Base-by-base conservation (phyloP, 2,329 filamentous ascomycete species). In the Diaporthe citri region DNA sequence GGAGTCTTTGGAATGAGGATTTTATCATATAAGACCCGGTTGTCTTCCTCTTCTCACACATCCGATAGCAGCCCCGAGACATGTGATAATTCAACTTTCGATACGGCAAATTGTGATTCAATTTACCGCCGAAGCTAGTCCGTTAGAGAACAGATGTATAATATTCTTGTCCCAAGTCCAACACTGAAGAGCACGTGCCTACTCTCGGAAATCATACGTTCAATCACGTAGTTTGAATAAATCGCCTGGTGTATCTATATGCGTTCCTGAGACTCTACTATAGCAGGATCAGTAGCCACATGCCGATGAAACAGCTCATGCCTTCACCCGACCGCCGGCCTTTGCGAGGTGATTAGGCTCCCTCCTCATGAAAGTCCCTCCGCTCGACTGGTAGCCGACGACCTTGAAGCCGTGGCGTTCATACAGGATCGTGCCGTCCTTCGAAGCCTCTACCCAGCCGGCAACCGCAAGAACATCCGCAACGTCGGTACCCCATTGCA, bases 381-480 rank as follows among this genome's bases (percentile, higher is more conserved):
- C 43, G 22, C 43, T 60, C 0, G 41, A 41, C 31, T 41, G 36
- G 17, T 62, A n/a, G 1, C 43, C 70, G 0, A 62, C 46, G 25
- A 62, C 56, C 31, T n/a, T 41, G 31, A 72, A 72, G 17, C 56
- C 70, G 3, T 62, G 59, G 46, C 56, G n/a, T 28, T 31, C 46
- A 15, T 72, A 72, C 28, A 86, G 76, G 1, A 73, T 71, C 9
- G 77, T 80, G 0, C 83, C 85, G 8, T 81, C 77, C 0, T 75
- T 71, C 0, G 83, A 82, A 0, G 85, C 80, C 77, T 86, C 84
- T 22, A 86, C 79, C 66, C 82, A 85, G 0, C 78, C 78, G 4
- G 82, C 80, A n/a, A 86, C 73, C 7, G 82, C 81, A 2, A 84
- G 80, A 13, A 80, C 75, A 64, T 85, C 83, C 22, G 84, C 83